Conservation (phyloP, 805 yeast genomes). For the Candida silvicultrix region DNA sequence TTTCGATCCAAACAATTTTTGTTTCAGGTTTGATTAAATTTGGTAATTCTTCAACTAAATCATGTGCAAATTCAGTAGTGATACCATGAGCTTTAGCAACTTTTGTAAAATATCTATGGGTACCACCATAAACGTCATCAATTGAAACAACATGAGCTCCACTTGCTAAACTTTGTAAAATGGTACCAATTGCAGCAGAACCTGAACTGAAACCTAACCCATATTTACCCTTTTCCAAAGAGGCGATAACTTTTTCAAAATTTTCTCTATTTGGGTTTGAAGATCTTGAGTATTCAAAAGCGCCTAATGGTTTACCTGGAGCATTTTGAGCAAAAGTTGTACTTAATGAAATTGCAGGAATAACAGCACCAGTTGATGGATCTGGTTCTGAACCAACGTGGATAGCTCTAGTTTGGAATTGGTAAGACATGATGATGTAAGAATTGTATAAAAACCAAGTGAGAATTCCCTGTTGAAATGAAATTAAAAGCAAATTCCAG, state of each 20-base stretch:
- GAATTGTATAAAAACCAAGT: too few relatives aligned
- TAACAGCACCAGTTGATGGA: slow-evolving; percentile 77
- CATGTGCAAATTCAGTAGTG: slow-evolving; percentile 57
- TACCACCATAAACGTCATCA: slow-evolving; percentile 89
- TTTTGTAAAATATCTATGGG: slow-evolving; percentile 83
- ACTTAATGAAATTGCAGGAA: slow-evolving; percentile 75
- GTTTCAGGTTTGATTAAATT: slow-evolving; percentile 54
- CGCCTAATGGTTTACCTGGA: slow-evolving; percentile 74
- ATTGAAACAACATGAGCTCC: slow-evolving; percentile 72
- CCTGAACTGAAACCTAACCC: slow-evolving; percentile 83
- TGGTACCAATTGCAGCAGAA: slow-evolving; percentile 74
- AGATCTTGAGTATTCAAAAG: slow-evolving; percentile 78
- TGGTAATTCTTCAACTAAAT: slow-evolving; percentile 55
- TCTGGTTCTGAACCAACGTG: slow-evolving; percentile 77
- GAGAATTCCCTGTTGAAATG: too few relatives aligned
- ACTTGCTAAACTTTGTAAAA: slow-evolving; percentile 65
- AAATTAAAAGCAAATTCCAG: too few relatives aligned
- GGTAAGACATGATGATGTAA: neutral
- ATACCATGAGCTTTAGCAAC: slow-evolving; percentile 81
- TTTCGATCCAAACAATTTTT: slow-evolving; percentile 78
- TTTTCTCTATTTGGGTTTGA: slow-evolving; percentile 83
- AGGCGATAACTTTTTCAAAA: slow-evolving; percentile 73
- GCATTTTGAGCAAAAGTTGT: slow-evolving; percentile 80
- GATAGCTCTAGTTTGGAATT: slow-evolving; percentile 75
- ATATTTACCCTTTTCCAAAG: slow-evolving; percentile 68